Evolutionary conservation across 106 monocot species (phyloP), one percentile per base, ranked within the genome.

Genomic region (Acorus calamus): DNA sequence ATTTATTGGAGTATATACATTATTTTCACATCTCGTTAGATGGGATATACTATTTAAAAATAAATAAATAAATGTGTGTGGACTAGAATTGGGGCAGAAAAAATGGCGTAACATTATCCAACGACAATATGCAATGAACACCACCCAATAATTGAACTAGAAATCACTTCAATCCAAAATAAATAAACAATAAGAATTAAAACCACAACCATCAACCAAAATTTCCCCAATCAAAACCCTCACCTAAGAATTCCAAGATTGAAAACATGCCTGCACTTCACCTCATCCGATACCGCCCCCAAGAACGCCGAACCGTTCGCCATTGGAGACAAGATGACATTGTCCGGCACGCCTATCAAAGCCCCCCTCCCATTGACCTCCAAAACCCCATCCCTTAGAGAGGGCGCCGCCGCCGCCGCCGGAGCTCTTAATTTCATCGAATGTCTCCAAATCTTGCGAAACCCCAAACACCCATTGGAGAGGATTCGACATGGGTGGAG

Each of bases 231-330:
- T 28, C 56, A 42, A n/a, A 46, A 47, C 10, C 3, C 42, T 59
- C 43, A 80, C 80, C 47, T 44, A 46, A 76, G 59, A 64, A 72
- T 46, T 10, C 76, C 80, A 3, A 80, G 71, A 67, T 76, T 80
- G 64, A 80, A 80, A 14, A 80, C 76, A 65, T 80, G 80, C 46
- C 76, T 66, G 44, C 63, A 67, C 3, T 61, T 68, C 55, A 49
- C 42, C 28, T 64, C 53, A 42, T 55, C 69, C 0, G 80, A 59
- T 3, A 69, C 58, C 8, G 76, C 76, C 3, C 80, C 80, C 55
- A 80, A 64, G 68, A 76, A 76, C 48, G 62, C 62, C 0, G 63
- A 46, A 3, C 50, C 71, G 8, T 59, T 5, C 44, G 47, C 11
- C 6, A 59, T 51, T 3, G 57, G 51, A 2, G 76, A 64, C n/a